phyloP scores from a whole-genome alignment of 1,284 basidiomycete species.

The Trichosporon sp. region DNA sequence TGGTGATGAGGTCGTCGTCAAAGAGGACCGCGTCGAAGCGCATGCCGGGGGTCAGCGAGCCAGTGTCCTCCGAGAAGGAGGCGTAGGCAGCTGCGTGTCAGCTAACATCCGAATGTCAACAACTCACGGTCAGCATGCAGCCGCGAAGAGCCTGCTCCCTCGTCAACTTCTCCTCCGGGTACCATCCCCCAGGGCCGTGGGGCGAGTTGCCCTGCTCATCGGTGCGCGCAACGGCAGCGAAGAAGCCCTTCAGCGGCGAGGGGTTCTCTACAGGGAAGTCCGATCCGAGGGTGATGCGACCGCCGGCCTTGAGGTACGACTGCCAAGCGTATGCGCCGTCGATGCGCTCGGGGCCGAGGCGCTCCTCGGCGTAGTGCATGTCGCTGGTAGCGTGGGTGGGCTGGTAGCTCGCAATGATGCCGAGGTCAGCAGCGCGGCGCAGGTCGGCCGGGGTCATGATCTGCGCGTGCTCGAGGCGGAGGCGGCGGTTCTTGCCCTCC shows the following conservation, averaged over 20 bases:
- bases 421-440: constrained; percentile 61
- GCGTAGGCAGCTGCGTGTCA: constrained; percentile 63
- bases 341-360: constrained; percentile 71
- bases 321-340: constrained; percentile 84
- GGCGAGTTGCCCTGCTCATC: constrained; percentile 67
- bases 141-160: constrained; percentile 60
- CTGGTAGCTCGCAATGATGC: constrained; percentile 85
- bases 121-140: constrained; percentile 63
- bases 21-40: constrained; percentile 80
- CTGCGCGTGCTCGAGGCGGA: constrained; percentile 86
- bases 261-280: constrained; percentile 80
- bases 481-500: constrained; percentile 50
- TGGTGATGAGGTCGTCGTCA: constrained; percentile 69
- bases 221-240: constrained; percentile 74
- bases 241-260: constrained; percentile 60
- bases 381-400: constrained; percentile 73
- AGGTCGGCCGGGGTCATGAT: constrained; percentile 69
- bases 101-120: neutral
- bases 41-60: constrained; percentile 64
- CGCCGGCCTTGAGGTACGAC: constrained; percentile 58
- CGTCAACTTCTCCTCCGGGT: constrained; percentile 62
- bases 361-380: constrained; percentile 80
- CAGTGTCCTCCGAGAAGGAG: constrained; percentile 63
- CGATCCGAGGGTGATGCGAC: constrained; percentile 69
- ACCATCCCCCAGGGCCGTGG: constrained; percentile 76